A percentile compares a stretch with the other conserved stretches of the same genome.
These are phyloP conservation scores for Austroboletus eburneus DNA, from an alignment of 768 basidiomycete species.

Conservation along the genomic window DNA sequence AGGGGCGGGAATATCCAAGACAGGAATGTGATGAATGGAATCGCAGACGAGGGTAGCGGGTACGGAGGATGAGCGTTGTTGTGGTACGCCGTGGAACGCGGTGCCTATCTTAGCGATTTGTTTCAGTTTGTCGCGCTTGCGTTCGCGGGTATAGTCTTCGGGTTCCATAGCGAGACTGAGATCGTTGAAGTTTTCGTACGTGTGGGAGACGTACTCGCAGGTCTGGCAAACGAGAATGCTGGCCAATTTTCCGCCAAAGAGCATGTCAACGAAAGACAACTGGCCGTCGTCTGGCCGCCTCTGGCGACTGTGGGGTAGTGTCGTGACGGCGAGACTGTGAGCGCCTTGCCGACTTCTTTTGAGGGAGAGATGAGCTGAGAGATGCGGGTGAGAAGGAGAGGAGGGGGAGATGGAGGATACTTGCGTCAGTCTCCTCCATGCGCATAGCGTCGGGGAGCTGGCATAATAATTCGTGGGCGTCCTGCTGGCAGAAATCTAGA, in stretches of 20 bases:
- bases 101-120: slow-evolving; percentile 59
- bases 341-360: slow-evolving; percentile 34
- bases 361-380: slow-evolving; percentile 62
- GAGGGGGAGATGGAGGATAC: slow-evolving; percentile 16
- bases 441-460: slow-evolving; percentile 88
- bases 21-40: slow-evolving; percentile 11
- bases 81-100: slow-evolving; percentile 27
- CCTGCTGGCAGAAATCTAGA: slow-evolving; percentile 91
- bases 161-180: slow-evolving; percentile 85
- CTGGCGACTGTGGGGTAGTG: not conserved
- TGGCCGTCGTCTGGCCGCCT: slow-evolving; percentile 43
- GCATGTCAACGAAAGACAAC: slow-evolving; percentile 77
- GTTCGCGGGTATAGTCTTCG: slow-evolving; percentile 67
- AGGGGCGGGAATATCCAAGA: slow-evolving; percentile 3
- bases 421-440: slow-evolving; percentile 91
- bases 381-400: not conserved
- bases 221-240: slow-evolving; percentile 92
- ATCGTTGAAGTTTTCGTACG: slow-evolving; percentile 87
- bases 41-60: slow-evolving; percentile 39
- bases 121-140: slow-evolving; percentile 76
- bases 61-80: slow-evolving; percentile 57
- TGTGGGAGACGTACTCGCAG: slow-evolving; percentile 88
- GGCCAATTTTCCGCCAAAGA: slow-evolving; percentile 86
- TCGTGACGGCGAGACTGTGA: not conserved
- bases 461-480: slow-evolving; percentile 90